These are phyloP conservation scores for Wilcoxina mikolae DNA, from an alignment of 495 filamentous ascomycete genomes.

Conservation along the genomic window DNA sequence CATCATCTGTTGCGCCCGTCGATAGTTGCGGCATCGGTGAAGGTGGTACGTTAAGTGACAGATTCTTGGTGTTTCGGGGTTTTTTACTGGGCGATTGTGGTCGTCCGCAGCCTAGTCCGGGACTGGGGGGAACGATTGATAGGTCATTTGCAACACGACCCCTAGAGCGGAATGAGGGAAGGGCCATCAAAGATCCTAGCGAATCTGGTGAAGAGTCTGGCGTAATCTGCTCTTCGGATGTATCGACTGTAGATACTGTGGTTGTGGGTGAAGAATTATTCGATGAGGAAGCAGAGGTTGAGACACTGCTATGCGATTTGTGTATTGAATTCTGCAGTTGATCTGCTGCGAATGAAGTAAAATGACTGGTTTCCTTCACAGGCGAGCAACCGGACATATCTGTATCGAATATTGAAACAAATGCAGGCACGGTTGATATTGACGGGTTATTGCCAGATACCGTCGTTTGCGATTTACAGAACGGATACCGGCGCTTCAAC, in stretches of 20 bases:
- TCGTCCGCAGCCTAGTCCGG: slow-evolving; percentile 16
- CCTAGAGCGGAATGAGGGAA: slow-evolving; percentile 41
- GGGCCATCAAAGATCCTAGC: slow-evolving; percentile 47
- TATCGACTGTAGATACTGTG: slow-evolving; percentile 84
- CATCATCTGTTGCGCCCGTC: slow-evolving; percentile 5
- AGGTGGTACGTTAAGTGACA: slow-evolving; percentile 71
- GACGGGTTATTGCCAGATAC: slow-evolving; percentile 16
- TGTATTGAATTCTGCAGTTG: slow-evolving; percentile 24
- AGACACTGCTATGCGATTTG: slow-evolving; percentile 52
- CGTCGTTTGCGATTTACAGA: slow-evolving; percentile 25
- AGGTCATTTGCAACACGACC: slow-evolving; percentile 32
- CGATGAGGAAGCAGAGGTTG: slow-evolving; percentile 68
- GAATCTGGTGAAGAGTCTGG: slow-evolving; percentile 86
- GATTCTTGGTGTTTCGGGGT: slow-evolving; percentile 79
- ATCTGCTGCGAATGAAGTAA: slow-evolving; percentile 8
- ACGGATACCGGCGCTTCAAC: slow-evolving; percentile 28
- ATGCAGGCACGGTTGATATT: slow-evolving; percentile 20
- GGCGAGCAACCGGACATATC: slow-evolving; percentile 28
- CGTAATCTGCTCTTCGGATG: slow-evolving; percentile 66
- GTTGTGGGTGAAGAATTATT: slow-evolving; percentile 91
- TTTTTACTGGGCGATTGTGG: slow-evolving; percentile 58
- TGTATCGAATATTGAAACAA: slow-evolving; percentile 24
- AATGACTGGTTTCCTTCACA: slow-evolving; percentile 19
- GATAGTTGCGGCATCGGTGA: slow-evolving; percentile 19
- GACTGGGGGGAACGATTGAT: slow-evolving; percentile 26